These are phyloP conservation scores for Colletotrichum sp. DNA, from an alignment of 2,329 filamentous ascomycete genomes.

Conservation along the genomic window DNA sequence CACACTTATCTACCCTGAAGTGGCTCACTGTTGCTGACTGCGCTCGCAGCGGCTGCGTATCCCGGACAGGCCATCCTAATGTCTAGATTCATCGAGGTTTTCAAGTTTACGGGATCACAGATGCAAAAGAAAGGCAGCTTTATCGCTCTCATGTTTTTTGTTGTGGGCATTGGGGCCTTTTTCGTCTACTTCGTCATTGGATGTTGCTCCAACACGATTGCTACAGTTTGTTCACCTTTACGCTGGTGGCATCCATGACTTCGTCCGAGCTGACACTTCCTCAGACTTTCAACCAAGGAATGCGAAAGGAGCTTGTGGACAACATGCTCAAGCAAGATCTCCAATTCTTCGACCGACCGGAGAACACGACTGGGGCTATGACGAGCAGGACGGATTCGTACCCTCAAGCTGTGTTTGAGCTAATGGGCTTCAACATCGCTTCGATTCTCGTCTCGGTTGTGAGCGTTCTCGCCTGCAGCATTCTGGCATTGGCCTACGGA, in stretches of 20 bases:
- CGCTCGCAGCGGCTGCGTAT: constrained; percentile 34
- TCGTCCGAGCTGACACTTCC: not conserved
- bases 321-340: constrained; percentile 44
- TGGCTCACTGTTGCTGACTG: not conserved
- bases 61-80: constrained; percentile 50
- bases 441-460: constrained; percentile 42
- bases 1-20: too few relatives aligned
- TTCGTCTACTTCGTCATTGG: constrained; percentile 48
- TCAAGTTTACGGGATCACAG: constrained; percentile 34
- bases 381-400: constrained; percentile 39
- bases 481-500: constrained; percentile 47
- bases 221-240: constrained; percentile 24
- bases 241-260: too few relatives aligned
- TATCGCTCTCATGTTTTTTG: constrained; percentile 60
- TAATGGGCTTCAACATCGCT: constrained; percentile 46
- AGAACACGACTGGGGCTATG: constrained; percentile 44
- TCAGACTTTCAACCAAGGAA: constrained; percentile 24
- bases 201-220: constrained; percentile 36
- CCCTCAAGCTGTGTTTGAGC: constrained; percentile 41
- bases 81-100: constrained; percentile 45
- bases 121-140: constrained; percentile 51
- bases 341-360: constrained; percentile 45
- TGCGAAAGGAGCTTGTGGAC: constrained; percentile 31
- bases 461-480: constrained; percentile 40
- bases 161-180: constrained; percentile 49